Base-by-base conservation (phyloP, 225 moss, liverwort and hornwort species). In the Sphagnum contortum region DNA sequence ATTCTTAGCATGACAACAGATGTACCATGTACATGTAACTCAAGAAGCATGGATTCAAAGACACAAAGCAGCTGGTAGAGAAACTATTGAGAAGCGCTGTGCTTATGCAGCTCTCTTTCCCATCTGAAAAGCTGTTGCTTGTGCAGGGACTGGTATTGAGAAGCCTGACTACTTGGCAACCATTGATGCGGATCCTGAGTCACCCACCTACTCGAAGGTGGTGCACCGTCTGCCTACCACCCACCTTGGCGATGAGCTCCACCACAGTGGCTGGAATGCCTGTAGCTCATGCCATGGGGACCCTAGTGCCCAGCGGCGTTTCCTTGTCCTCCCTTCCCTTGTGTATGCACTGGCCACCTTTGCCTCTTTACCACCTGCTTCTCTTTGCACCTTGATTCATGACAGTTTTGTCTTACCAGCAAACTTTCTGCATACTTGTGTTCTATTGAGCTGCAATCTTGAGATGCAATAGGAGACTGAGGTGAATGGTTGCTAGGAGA, bases 181-280 rank as follows among this genome's bases (percentile, higher is more conserved):
- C 8, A 89, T 98, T 60, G 96, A 98, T 70, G 96, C 91, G 52
- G 87, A 98, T 58, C 75, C 83, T 13, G 79, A 88, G 8, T 93
- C 96, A 10, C 77, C 76, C 3, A 84, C 85, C 8, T 98, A 79
- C 57, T 81, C 92, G 13, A 79, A 84, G 77, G 81, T 98, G 72
- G 72, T 98, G 46, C 85, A 98, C 66, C 87, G 96, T 47, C 81
- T 90, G 49, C 76, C 85, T 3, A 93, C 91, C 59, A 79, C 68
- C n/a, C 78, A 98, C 62, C 65, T 98, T 69, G 71, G 77, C 66
- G 96, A 98, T 69, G 96, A 98, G 61, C 78, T 98, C 69, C 96
- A 98, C 70, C 96, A 98, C 77, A 92, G 90, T 71, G 96, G 96
- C 47, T 98, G 96, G 93, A 98, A 98, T 63, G 86, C 96, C 5